phyloP scores from a whole-genome alignment of 257 asterid species.

The Plantago ovata region DNA sequence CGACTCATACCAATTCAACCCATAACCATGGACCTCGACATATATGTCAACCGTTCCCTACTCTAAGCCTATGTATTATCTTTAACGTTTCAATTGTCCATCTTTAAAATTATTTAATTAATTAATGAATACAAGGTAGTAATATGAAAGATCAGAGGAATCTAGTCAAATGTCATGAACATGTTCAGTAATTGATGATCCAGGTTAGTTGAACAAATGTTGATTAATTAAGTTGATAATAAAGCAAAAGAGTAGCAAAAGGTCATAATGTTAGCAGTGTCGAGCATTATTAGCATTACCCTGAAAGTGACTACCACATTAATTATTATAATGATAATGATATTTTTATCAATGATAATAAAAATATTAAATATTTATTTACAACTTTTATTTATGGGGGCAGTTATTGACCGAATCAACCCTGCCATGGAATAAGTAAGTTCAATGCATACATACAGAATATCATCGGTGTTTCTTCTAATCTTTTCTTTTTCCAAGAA shows the following conservation, averaged over 20 bases:
- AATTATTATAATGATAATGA: slow-evolving; percentile 5
- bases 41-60: too few species aligned
- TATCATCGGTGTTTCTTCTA: neutral
- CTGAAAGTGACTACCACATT: slow-evolving; percentile 32
- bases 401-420: slow-evolving; percentile 31
- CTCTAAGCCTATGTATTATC: too few species aligned
- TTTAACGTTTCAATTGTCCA: too few species aligned
- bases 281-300: slow-evolving; percentile 20
- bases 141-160: neutral
- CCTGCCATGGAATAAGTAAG: slow-evolving; percentile 20
- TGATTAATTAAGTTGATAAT: slow-evolving; percentile 12
- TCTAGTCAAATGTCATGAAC: slow-evolving; percentile 17
- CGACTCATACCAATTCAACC: too few species aligned
- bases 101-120: too few species aligned
- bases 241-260: slow-evolving; percentile 2
- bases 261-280: slow-evolving; percentile 7
- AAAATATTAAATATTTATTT: too few species aligned
- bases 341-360: too few species aligned
- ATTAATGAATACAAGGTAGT: too few species aligned
- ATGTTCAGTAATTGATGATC: slow-evolving; percentile 22
- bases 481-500: too few species aligned
- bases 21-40: too few species aligned
- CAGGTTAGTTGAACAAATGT: slow-evolving; percentile 43
- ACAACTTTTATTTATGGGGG: slow-evolving; percentile 29
- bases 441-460: neutral